Conservation (phyloP, 2,329 filamentous ascomycete genomes). For the Pseudogymnoascus sp. region DNA sequence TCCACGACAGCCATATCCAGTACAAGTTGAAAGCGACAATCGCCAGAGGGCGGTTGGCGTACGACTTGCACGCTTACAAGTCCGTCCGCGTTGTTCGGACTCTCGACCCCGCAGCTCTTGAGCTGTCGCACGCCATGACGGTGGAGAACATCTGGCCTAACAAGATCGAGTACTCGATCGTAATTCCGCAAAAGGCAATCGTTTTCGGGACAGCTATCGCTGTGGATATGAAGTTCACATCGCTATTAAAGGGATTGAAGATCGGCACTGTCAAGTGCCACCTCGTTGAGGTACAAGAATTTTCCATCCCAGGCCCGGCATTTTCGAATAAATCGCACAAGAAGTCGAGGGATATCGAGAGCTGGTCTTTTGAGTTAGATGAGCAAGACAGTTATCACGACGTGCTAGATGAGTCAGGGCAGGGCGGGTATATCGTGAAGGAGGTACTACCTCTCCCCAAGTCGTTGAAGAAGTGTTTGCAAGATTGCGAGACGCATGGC, state of each 20-base stretch:
- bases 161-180: constrained; percentile 93
- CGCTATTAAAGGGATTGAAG: constrained; percentile 78
- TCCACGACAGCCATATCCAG: constrained; percentile 77
- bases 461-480: constrained; percentile 73
- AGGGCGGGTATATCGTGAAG: constrained; percentile 57
- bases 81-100: constrained; percentile 72
- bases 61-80: constrained; percentile 76
- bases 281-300: constrained; percentile 72
- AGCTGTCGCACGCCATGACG: constrained; percentile 81
- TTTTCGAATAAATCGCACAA: constrained; percentile 51
- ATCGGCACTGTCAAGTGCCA: constrained; percentile 77
- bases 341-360: constrained; percentile 55
- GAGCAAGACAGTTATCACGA: constrained; percentile 61
- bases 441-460: constrained; percentile 67
- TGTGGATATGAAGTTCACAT: constrained; percentile 79
- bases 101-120: constrained; percentile 65
- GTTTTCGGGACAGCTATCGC: constrained; percentile 84
- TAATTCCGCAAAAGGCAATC: constrained; percentile 87
- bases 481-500: constrained; percentile 80
- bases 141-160: constrained; percentile 98
- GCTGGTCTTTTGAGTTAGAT: constrained; percentile 48
- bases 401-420: constrained; percentile 59
- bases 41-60: constrained; percentile 76
- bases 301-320: constrained; percentile 43
- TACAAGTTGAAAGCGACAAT: constrained; percentile 91